Conservation (phyloP, 2,329 filamentous ascomycete genomes). For the Colletotrichum truncatum region DNA sequence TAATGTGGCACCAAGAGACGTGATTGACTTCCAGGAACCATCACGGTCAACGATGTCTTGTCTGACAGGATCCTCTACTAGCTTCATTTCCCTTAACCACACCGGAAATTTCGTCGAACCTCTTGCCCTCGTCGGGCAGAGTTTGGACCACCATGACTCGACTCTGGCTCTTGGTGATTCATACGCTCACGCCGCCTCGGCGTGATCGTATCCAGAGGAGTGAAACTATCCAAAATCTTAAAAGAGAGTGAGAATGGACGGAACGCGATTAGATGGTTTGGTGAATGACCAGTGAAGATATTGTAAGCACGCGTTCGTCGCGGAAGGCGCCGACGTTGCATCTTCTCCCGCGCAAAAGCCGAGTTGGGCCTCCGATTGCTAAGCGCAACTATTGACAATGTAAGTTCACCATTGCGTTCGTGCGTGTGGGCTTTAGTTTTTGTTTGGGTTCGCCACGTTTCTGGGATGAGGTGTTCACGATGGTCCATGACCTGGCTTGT, state of each 20-base stretch:
- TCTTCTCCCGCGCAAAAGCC: background rate
- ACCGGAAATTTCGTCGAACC: background rate
- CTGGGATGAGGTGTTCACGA: conserved; percentile 10
- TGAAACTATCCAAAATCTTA: conserved; percentile 25
- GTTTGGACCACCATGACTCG: conserved; percentile 24
- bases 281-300: background rate
- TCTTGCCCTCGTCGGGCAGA: background rate
- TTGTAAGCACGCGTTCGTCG: conserved; percentile 26
- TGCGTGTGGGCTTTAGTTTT: background rate
- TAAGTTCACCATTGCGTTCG: background rate
- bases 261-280: background rate
- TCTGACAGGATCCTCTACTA: conserved; percentile 8
- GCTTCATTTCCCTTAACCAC: background rate
- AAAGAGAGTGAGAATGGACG: background rate
- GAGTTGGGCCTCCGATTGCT: background rate
- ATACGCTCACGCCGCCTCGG: conserved; percentile 28
- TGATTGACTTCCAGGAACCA: conserved; percentile 22
- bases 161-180: background rate
- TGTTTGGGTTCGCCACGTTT: conserved; percentile 3
- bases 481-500: background rate
- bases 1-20: background rate
- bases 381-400: background rate
- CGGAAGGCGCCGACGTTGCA: conserved; percentile 21
- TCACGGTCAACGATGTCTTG: background rate
- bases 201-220: conserved; percentile 27